Evolutionary conservation across 495 filamentous ascomycete species (phyloP).

Genomic region (Neurospora tetraspora): DNA sequence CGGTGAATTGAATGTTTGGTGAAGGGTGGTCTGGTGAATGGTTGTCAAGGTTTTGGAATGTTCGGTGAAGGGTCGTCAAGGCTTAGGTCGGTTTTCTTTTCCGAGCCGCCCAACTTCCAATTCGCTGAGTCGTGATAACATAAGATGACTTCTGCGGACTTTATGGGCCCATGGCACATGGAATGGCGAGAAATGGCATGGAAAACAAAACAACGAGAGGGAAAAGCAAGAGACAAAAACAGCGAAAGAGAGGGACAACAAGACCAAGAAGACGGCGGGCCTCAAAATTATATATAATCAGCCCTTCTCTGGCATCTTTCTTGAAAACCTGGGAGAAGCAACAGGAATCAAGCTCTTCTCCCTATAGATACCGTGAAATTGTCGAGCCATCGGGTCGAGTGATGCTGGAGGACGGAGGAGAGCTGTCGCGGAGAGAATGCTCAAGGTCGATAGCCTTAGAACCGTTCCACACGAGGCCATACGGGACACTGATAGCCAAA

Average conservation of each 20-base stretch:
- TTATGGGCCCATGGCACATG: neutral
- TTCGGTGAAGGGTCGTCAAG: neutral
- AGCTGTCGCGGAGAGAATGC: neutral
- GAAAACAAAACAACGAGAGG: neutral
- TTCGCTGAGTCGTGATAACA: accelerated
- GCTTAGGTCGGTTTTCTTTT: neutral
- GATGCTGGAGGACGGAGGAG: neutral
- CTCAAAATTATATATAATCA: neutral
- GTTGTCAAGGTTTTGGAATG: neutral
- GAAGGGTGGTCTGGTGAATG: neutral
- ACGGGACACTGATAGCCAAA: neutral
- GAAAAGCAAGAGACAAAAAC: neutral
- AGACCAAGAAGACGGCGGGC: neutral
- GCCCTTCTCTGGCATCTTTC: neutral
- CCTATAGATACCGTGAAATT: neutral
- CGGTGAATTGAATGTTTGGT: neutral
- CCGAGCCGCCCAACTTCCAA: neutral
- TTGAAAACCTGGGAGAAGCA: neutral
- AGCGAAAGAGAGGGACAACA: neutral
- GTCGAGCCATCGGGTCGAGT: neutral
- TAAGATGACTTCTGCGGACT: neutral
- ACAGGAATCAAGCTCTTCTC: neutral
- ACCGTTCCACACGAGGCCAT: neutral
- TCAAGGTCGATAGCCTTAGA: neutral
- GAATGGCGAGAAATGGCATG: neutral